phyloP scores from a whole-genome alignment of 805 yeast genomes.

The Starmerella tilneyi region DNA sequence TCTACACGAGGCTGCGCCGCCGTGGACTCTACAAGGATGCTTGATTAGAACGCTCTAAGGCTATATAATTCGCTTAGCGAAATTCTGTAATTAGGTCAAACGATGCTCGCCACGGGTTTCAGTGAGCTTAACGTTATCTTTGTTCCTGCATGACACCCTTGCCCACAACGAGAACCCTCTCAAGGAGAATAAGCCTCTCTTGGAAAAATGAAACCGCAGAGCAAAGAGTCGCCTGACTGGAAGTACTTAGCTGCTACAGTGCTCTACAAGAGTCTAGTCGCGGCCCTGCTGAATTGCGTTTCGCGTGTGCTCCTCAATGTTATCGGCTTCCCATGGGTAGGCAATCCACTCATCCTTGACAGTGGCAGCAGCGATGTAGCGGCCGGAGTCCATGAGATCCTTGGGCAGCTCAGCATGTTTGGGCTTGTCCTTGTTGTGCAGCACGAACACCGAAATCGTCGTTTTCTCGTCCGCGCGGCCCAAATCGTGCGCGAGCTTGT shows the following conservation, averaged over 20 bases:
- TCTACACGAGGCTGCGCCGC: too few relatives aligned
- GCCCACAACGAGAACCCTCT: too few relatives aligned
- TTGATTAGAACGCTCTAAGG: too few relatives aligned
- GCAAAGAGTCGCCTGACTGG: background rate
- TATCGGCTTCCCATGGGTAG: constrained; percentile 82
- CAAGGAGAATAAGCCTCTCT: too few relatives aligned
- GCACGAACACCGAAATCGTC: constrained; percentile 62
- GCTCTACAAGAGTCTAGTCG: constrained; percentile 32
- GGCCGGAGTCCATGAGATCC: constrained; percentile 50
- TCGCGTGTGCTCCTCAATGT: constrained; percentile 67
- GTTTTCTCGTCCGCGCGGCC: constrained; percentile 54
- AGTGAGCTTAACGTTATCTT: too few relatives aligned
- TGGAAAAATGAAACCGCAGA: too few relatives aligned
- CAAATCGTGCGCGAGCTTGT: constrained; percentile 47
- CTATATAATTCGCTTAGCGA: too few relatives aligned
- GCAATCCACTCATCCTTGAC: constrained; percentile 77
- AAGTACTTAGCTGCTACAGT: background rate
- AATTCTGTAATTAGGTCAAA: too few relatives aligned
- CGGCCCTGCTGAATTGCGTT: constrained; percentile 59
- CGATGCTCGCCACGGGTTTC: too few relatives aligned
- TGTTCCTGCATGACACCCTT: too few relatives aligned
- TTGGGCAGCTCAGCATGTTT: constrained; percentile 65
- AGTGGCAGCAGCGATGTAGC: constrained; percentile 63
- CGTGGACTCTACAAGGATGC: too few relatives aligned
- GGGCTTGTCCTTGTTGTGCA: constrained; percentile 74